Percentiles rank a stretch among this genome's conserved stretches.
These are phyloP conservation scores for Pseudogymnoascus sp. DNA, from an alignment of 2,329 filamentous ascomycete species.

Conservation along the genomic window DNA sequence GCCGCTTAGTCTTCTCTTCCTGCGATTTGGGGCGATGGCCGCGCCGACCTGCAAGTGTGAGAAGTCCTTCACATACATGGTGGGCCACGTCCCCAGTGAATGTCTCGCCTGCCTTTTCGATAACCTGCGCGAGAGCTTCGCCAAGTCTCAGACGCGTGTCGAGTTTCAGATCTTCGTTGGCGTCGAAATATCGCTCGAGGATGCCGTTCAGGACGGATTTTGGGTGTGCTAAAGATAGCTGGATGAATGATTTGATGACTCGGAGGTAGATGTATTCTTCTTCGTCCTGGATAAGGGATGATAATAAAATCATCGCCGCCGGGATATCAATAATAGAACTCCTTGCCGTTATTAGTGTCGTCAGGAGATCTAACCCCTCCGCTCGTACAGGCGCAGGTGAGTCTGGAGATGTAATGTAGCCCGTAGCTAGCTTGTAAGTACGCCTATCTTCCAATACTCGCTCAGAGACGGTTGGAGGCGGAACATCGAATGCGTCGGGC, in stretches of 20 bases:
- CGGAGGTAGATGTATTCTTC: conserved; percentile 65
- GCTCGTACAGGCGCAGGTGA: conserved; percentile 58
- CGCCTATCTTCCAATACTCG: conserved; percentile 49
- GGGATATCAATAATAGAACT: conserved; percentile 58
- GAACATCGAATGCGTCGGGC: conserved; percentile 11
- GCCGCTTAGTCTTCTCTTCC: conserved; percentile 43
- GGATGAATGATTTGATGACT: conserved; percentile 53
- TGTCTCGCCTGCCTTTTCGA: conserved; percentile 49
- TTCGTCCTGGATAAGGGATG: conserved; percentile 52
- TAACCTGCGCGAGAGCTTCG: conserved; percentile 55
- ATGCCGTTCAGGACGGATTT: conserved; percentile 53
- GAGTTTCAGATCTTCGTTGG: conserved; percentile 46
- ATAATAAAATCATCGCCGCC: conserved; percentile 53
- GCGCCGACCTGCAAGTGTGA: conserved; percentile 56
- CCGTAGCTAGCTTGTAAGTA: conserved; percentile 52
- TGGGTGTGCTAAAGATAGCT: conserved; percentile 53
- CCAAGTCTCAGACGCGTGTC: conserved; percentile 61
- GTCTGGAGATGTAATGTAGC: conserved; percentile 52
- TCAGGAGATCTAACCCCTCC: conserved; percentile 54
- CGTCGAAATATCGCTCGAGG: conserved; percentile 58
- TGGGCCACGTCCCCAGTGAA: conserved; percentile 46
- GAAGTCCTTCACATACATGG: conserved; percentile 47
- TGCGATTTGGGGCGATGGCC: conserved; percentile 52
- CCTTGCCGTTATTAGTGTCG: conserved; percentile 44
- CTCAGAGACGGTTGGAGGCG: conserved; percentile 36